phyloP scores from a whole-genome alignment of 1,139 yeast species.

The Meyerozyma smithsonii region DNA sequence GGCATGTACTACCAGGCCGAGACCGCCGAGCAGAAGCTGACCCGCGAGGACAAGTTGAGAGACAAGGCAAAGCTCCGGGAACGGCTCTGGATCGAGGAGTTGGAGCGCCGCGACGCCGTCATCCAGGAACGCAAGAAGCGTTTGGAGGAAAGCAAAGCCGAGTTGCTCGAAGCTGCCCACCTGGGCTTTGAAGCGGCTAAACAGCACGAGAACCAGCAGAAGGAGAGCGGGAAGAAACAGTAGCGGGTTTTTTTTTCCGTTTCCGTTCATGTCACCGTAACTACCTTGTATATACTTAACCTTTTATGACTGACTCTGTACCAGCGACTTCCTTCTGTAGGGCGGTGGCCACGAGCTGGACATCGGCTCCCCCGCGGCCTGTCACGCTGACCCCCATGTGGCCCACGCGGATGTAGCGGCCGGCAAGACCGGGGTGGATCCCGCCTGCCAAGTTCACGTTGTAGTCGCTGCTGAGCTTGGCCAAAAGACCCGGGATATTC shows the following conservation, averaged over 20 bases:
- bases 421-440: slow-evolving; percentile 3
- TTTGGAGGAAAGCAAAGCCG: slow-evolving; percentile 34
- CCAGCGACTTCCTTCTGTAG: background rate
- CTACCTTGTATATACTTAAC: background rate
- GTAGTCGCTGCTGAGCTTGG: background rate
- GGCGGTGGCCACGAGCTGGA: slow-evolving; percentile 4
- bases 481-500: slow-evolving; percentile 3
- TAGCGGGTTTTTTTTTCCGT: background rate
- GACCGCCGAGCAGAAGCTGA: slow-evolving; percentile 34
- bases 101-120: slow-evolving; percentile 74
- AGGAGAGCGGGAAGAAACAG: background rate
- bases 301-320: background rate
- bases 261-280: background rate
- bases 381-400: slow-evolving; percentile 5
- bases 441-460: slow-evolving; percentile 5
- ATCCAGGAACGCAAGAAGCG: slow-evolving; percentile 60
- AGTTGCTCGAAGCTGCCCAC: slow-evolving; percentile 34
- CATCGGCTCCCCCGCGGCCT: slow-evolving; percentile 1
- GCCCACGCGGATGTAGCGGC: slow-evolving; percentile 5
- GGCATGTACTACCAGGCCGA: slow-evolving; percentile 58
- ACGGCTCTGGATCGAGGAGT: slow-evolving; percentile 83
- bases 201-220: background rate
- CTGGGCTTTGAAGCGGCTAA: slow-evolving; percentile 29
- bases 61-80: slow-evolving; percentile 84
- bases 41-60: slow-evolving; percentile 56